phyloP scores from a whole-genome alignment of 208 protist genomes.

The Trichomonas tenax region DNA sequence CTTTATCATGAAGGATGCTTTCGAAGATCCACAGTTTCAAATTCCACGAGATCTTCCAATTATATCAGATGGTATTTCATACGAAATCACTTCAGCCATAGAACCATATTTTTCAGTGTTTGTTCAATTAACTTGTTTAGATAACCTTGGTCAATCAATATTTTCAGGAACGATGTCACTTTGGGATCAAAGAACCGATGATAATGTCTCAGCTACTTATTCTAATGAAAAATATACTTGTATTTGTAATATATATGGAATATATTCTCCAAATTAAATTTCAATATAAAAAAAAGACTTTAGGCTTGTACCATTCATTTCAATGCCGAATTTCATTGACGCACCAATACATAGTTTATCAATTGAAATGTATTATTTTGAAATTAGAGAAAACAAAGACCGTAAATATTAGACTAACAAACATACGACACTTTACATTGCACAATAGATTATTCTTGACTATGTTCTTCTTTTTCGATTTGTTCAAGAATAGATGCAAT shows the following conservation, averaged over 20 bases:
- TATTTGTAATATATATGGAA: not conserved
- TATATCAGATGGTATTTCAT: not conserved
- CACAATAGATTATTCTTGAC: not conserved
- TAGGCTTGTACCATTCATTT: too few species aligned
- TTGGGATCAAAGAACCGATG: not conserved
- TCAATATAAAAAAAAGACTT: too few species aligned
- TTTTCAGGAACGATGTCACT: not conserved
- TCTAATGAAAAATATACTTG: not conserved
- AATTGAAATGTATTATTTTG: not conserved
- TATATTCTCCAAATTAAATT: too few species aligned
- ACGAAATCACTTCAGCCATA: not conserved
- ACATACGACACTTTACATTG: not conserved
- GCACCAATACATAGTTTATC: too few species aligned
- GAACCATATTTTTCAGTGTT: not conserved
- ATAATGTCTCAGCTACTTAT: not conserved
- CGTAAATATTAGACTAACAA: not conserved
- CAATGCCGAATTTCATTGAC: too few species aligned
- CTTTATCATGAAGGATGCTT: not conserved
- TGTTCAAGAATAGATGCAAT: not conserved
- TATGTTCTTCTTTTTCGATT: not conserved
- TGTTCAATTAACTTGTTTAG: not conserved
- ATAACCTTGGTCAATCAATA: not conserved
- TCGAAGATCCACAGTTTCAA: not conserved
- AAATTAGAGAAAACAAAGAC: not conserved
- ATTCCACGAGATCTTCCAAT: not conserved